Base-by-base conservation (phyloP, 257 asterid species). In the Dorcoceras hygrometricum region DNA sequence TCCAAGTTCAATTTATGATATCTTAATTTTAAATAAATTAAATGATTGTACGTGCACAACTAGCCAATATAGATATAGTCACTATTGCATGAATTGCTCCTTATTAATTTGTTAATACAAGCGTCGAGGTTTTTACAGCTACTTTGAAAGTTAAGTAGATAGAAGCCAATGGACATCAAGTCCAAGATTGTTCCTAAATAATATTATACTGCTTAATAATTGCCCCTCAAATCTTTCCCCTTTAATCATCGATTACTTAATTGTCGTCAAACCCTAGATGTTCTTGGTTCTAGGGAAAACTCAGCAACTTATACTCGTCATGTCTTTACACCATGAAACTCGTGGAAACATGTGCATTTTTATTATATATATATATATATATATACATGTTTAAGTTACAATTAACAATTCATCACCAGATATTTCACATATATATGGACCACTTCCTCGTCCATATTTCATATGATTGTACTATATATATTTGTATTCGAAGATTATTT, bases 161-260 rank as follows among this genome's bases (percentile, higher is more conserved):
- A 39, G 50, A 74, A 83, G 86, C 85, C 82, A 81, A 85, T 63
- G 61, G 63, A 69, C 82, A 75, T 77, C 78, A 73, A 73, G 59
- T 67, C 78, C 95, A 68, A 85, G 86, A 68, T 50, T 22, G 34
- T 73, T 62, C 58, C 57, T 46, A 43, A 3, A 16, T 34, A 19
- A 60, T 77, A 14, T 39, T 43, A 14, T 43, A 43, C 10, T 66
- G 22, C 23, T 80, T 68, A 63, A 24, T 69, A 72, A 34, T 62
- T 20, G 18, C 31, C 10, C 48, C 58, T 74, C 63, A 76, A 67
- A 78, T 71, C 46, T 62, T 57, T 36, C 48, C 54, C 58, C 70
- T 76, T 69, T 72, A 73, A 76, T 78, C 73, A 78, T 67, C 48
- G 50, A 46, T 59, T 66, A 69, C 63, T 71, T 79, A 72, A 79